Conservation (phyloP, 108 stramenopile genomes). For the Nitzschia palea region DNA sequence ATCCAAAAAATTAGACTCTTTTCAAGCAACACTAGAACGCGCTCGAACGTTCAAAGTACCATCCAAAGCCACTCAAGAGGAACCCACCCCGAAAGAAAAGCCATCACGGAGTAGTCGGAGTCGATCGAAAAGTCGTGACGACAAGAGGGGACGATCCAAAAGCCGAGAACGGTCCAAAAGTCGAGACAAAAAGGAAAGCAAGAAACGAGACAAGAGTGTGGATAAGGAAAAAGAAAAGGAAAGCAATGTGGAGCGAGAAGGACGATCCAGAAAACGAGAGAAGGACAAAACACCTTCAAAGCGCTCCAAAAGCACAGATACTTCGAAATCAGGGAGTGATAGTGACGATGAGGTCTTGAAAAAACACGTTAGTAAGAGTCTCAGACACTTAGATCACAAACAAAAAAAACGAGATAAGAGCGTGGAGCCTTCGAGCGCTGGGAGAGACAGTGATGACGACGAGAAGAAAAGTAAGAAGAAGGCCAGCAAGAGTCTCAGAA, state of each 20-base stretch:
- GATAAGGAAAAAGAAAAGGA: background rate
- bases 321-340: too few species aligned
- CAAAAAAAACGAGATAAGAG: background rate
- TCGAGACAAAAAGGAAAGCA: background rate
- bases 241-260: background rate
- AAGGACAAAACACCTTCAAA: too few species aligned
- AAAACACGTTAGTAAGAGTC: too few species aligned
- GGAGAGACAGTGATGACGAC: too few species aligned
- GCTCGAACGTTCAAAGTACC: background rate
- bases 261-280: background rate
- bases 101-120: background rate
- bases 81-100: background rate
- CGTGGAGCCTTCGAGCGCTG: too few species aligned
- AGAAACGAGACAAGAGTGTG: constrained; percentile 6
- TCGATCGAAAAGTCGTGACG: constrained; percentile 5
- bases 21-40: background rate
- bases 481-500: background rate
- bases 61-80: background rate
- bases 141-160: constrained; percentile 1
- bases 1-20: background rate
- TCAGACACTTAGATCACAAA: too few species aligned
- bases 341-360: too few species aligned
- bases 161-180: background rate
- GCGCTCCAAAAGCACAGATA: background rate
- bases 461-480: background rate